Percentiles rank a stretch among this genome's conserved stretches.
Conservation (phyloP, 257 asterid species). For the Solanum ahanhuiri region DNA sequence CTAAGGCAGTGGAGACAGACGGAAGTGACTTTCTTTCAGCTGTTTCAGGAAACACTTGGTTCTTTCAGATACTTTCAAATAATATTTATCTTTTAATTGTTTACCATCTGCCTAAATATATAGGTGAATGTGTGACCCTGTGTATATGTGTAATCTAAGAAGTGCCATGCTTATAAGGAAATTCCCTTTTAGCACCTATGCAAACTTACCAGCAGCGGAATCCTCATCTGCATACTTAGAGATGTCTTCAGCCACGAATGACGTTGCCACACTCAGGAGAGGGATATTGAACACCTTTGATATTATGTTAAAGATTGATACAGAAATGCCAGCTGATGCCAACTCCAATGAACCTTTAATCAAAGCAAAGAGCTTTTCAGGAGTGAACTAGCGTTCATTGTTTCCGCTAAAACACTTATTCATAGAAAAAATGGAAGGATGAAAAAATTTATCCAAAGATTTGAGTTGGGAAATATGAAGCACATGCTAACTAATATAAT, state of each 20-base stretch:
- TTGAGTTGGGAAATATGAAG: neutral
- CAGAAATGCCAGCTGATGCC: constrained; percentile 39
- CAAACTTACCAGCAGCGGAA: constrained; percentile 14
- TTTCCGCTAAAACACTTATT: neutral
- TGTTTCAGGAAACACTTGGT: neutral
- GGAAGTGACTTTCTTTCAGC: constrained; percentile 29
- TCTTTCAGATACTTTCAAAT: neutral
- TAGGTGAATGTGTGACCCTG: neutral
- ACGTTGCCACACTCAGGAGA: constrained; percentile 38
- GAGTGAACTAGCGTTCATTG: neutral
- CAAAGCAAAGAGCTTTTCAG: constrained; percentile 1
- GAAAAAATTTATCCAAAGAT: neutral
- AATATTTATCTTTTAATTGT: neutral
- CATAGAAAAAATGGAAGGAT: neutral
- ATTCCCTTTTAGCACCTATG: neutral
- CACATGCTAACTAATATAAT: neutral
- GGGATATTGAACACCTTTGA: constrained; percentile 43
- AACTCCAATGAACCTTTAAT: constrained; percentile 28
- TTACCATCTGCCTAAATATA: neutral
- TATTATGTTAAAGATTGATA: constrained; percentile 30
- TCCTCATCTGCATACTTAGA: constrained; percentile 12
- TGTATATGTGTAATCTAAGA: neutral
- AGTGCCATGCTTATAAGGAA: neutral
- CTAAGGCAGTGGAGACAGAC: constrained; percentile 33
- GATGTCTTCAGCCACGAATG: constrained; percentile 43